Base-by-base conservation (phyloP, 2,329 filamentous ascomycete genomes). In the Passalora sequoiae region DNA sequence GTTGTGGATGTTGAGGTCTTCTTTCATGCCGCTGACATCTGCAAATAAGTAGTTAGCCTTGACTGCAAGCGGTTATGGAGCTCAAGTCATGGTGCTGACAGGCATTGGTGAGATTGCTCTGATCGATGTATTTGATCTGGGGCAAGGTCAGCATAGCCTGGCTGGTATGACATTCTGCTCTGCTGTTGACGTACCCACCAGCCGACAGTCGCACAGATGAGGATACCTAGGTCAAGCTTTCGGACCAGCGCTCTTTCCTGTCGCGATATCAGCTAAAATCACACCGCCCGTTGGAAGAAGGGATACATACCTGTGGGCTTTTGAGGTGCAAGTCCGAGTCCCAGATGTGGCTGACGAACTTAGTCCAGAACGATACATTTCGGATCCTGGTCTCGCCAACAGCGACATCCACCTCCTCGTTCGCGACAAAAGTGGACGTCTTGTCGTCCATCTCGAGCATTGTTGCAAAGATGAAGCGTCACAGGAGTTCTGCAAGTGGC, bases 11-110 rank as follows among this genome's bases (percentile, higher is more conserved):
- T 54, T 44, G 28, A 69, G 49, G 36, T 69, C 66, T 48, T 68
- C 66, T 44, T 62, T 62, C 67, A 69, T 69, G 2, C 67, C 67
- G 32, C 61, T 56, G 8, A 69, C 63, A 31, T 46, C 43, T 45
- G 29, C 5, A 16, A 6, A 7, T 16, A 3, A 29, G 40, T 24
- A 45, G 36, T 29, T n/a, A n/a, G n/a, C n/a, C n/a, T n/a, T n/a
- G n/a, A n/a, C n/a, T 9, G 7, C 12, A n/a, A n/a, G n/a, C n/a
- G n/a, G n/a, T n/a, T 28, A 13, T 8, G 7, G 9, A 12, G n/a
- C n/a, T n/a, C n/a, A 6, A 4, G 27, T 3, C 15, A 16, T 6
- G n/a, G 5, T 6, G 29, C 43, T 27, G n/a, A 45, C 43, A 46
- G 20, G 44, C 44, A 37, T 46, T 46, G 2, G 44, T 38, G 3